A percentile compares a stretch with the other conserved stretches of the same genome.
Evolutionary conservation across 1,284 basidiomycete species (phyloP).

Genomic region (Afroboletus lepidellus): DNA sequence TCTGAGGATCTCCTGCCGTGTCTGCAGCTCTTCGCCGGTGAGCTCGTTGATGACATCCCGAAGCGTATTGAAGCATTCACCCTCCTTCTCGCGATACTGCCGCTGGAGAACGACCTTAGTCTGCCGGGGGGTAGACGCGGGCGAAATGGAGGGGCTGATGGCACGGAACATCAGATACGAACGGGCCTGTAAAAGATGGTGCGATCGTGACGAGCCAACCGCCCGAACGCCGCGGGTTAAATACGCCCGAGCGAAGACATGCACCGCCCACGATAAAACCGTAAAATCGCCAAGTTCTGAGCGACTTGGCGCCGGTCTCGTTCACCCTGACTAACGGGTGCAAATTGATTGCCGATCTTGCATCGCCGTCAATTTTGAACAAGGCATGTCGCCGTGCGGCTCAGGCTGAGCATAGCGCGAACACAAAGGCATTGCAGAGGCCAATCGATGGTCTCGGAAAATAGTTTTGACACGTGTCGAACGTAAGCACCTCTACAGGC

Average conservation of each 20-base stretch:
- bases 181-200: background rate
- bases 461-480: background rate
- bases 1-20: conserved; percentile 22
- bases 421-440: background rate
- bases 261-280: background rate
- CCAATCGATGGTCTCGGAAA: background rate
- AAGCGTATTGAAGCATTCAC: conserved; percentile 18
- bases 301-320: background rate
- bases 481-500: background rate
- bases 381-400: background rate
- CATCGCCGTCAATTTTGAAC: background rate
- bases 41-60: conserved; percentile 11
- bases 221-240: conserved; percentile 2
- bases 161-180: background rate
- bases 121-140: conserved; percentile 1
- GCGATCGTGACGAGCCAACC: background rate
- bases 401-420: background rate
- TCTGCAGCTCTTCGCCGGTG: conserved; percentile 17
- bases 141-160: background rate
- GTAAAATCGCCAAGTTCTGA: background rate
- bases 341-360: background rate
- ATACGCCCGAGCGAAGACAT: background rate
- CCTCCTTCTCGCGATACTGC: conserved; percentile 23
- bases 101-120: conserved; percentile 18
- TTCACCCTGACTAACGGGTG: background rate